phyloP scores from a whole-genome alignment of 805 yeast genomes.

The Candida yuanshanica region DNA sequence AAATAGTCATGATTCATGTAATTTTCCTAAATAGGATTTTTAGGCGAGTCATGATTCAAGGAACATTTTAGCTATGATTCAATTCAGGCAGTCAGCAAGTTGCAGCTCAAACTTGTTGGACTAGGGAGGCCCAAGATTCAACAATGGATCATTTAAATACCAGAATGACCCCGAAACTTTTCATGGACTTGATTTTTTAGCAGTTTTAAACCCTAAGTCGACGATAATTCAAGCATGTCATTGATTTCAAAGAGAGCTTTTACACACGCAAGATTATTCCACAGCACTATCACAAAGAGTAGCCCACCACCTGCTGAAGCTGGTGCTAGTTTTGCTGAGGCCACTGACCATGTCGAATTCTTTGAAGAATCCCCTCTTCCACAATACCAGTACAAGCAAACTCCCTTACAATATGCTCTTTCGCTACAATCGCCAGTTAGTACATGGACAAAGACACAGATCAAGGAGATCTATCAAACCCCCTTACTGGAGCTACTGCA shows the following conservation, averaged over 20 bases:
- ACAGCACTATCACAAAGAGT: neutral
- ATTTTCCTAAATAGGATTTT: neutral
- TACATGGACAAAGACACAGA: conserved; percentile 57
- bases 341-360: neutral
- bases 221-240: no score
- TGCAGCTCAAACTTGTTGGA: neutral
- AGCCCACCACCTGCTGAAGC: neutral
- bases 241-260: neutral
- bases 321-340: neutral
- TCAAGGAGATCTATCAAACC: conserved; percentile 53
- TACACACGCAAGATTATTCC: neutral
- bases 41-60: neutral
- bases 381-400: neutral
- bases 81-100: no score
- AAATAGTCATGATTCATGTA: neutral
- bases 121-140: neutral
- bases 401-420: conserved; percentile 26
- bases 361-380: neutral
- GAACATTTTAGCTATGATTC: neutral
- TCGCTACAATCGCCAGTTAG: conserved; percentile 27
- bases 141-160: neutral
- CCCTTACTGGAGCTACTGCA: conserved; percentile 60
- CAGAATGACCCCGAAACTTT: neutral
- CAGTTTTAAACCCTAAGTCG: neutral
- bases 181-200: neutral